Percentiles rank a stretch among this genome's conserved stretches.
These are phyloP conservation scores for Aureobasidium musti DNA, from an alignment of 2,329 filamentous ascomycete genomes.

Conservation along the genomic window DNA sequence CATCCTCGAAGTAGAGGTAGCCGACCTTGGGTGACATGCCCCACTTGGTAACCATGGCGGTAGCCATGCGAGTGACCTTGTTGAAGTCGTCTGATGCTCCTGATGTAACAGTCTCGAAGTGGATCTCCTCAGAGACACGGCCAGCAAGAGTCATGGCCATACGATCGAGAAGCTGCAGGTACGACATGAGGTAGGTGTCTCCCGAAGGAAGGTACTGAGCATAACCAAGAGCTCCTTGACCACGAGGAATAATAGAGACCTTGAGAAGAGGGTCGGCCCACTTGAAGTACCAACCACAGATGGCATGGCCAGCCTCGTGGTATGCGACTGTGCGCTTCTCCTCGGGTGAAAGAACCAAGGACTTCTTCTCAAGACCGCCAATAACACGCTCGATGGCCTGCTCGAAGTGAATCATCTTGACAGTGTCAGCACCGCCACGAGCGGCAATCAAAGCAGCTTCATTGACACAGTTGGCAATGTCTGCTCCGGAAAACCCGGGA, in stretches of 20 bases:
- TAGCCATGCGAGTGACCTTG: constrained; percentile 95
- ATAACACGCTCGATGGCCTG: constrained; percentile 97
- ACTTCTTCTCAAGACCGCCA: constrained; percentile 96
- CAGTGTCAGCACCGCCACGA: constrained; percentile 73
- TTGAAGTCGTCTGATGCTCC: constrained; percentile 97
- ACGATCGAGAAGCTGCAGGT: constrained; percentile 94
- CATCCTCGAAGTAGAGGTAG: constrained; percentile 81
- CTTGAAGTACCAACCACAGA: constrained; percentile 97
- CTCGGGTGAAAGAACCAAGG: constrained; percentile 84
- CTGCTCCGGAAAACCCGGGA: constrained; percentile 93
- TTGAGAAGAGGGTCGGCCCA: constrained; percentile 97
- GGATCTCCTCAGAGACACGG: constrained; percentile 90
- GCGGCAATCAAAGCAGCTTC: constrained; percentile 95
- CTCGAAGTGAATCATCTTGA: constrained; percentile 91
- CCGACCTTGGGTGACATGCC: constrained; percentile 96
- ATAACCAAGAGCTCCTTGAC: constrained; percentile 89
- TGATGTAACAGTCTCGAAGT: constrained; percentile 94
- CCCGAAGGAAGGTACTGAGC: constrained; percentile 92
- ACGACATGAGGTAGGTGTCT: constrained; percentile 94
- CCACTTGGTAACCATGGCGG: constrained; percentile 98
- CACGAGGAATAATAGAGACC: constrained; percentile 97
- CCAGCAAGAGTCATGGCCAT: constrained; percentile 99
- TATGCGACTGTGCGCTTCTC: constrained; percentile 98
- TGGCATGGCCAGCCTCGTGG: constrained; percentile 96
- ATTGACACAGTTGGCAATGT: constrained; percentile 98